Percentiles rank a stretch among this genome's conserved stretches.
phyloP scores from a whole-genome alignment of 495 filamentous ascomycete species.

The Aspergillus carlsbadensis region DNA sequence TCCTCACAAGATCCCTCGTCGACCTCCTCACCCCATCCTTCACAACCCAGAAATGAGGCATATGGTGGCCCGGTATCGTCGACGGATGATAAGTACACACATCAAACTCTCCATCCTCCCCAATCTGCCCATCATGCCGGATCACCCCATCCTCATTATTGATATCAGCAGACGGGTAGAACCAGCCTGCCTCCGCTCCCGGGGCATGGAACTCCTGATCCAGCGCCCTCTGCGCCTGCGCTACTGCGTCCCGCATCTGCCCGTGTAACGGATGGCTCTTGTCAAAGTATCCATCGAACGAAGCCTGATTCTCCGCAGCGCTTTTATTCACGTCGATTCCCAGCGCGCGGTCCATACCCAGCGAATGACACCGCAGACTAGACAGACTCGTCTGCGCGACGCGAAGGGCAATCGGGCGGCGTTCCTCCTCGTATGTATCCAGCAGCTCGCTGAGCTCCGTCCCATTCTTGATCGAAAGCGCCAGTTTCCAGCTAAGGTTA shows the following conservation, averaged over 20 bases:
- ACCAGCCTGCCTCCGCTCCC: too few species aligned
- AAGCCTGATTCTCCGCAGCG: too few species aligned
- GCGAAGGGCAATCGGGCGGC: conserved; percentile 2
- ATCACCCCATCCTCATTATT: neutral
- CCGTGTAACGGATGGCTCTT: too few species aligned
- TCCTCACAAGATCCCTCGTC: too few species aligned
- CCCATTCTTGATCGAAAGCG: conserved; percentile 10
- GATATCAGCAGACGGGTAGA: neutral
- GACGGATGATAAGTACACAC: neutral
- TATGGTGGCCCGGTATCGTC: neutral
- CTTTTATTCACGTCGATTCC: neutral
- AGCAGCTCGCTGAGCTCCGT: conserved; percentile 4
- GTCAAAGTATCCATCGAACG: too few species aligned
- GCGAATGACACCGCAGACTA: too few species aligned
- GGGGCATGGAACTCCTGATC: too few species aligned
- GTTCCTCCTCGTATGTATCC: conserved; percentile 21
- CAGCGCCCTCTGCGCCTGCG: too few species aligned
- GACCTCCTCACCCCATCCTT: neutral
- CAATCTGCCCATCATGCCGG: neutral
- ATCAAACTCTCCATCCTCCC: neutral
- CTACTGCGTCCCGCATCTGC: too few species aligned
- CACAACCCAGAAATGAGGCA: neutral
- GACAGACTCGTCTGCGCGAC: neutral
- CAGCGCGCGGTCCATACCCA: too few species aligned
- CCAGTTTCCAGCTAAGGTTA: conserved; percentile 54